These are phyloP conservation scores for Citrus sp. DNA, from an alignment of 345 rosid species.

Conservation along the genomic window DNA sequence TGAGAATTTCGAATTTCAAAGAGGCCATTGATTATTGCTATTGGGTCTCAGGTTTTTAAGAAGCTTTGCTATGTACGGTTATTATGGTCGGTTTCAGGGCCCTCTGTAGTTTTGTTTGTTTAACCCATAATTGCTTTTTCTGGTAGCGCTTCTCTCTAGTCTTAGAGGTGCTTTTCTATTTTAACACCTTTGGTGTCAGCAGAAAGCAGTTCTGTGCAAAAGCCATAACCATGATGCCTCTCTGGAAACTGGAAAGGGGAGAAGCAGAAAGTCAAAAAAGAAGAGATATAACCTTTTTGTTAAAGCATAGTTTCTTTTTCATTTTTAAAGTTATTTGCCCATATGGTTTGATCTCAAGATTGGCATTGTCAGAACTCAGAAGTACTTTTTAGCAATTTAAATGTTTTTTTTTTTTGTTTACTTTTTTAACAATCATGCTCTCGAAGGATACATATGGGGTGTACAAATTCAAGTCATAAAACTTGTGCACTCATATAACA, in stretches of 20 bases:
- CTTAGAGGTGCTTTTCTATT: background rate
- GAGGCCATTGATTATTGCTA: background rate
- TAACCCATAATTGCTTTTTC: background rate
- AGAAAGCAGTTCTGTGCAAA: background rate
- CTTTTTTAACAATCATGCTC: background rate
- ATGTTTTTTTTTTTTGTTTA: background rate
- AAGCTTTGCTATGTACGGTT: background rate
- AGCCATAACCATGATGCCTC: background rate
- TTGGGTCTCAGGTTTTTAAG: no score
- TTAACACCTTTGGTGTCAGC: background rate
- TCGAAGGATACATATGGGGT: no score
- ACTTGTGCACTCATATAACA: no score
- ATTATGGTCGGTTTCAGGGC: conserved; percentile 7
- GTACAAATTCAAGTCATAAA: no score
- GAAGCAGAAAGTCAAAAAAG: background rate
- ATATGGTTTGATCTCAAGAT: background rate
- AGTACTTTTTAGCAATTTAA: background rate
- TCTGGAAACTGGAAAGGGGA: background rate
- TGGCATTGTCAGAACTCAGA: background rate
- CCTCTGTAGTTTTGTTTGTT: background rate
- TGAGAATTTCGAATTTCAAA: background rate
- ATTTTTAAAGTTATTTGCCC: background rate
- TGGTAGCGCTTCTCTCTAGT: background rate
- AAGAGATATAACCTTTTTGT: background rate
- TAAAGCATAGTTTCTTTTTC: background rate